Evolutionary conservation across 257 asterid species (phyloP).

Genomic region (Gardenia jasminoides): DNA sequence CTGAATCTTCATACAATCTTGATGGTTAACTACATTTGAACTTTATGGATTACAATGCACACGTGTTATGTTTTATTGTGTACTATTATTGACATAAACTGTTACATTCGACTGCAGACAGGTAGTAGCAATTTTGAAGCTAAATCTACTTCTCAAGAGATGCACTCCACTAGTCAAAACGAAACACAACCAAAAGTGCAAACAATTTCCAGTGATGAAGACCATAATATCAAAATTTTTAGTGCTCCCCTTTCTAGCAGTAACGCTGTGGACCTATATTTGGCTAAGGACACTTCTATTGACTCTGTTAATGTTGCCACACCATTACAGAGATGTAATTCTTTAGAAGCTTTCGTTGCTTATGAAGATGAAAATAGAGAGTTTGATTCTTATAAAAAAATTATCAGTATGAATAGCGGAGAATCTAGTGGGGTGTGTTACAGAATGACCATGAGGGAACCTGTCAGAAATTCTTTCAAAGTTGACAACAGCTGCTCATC

Average conservation of each 20-base stretch:
- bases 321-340: not conserved
- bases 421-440: not conserved
- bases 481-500: conserved; percentile 3
- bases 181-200: not conserved
- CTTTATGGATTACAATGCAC: not conserved
- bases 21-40: not conserved
- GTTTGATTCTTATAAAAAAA: not conserved
- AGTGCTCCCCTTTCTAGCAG: not conserved
- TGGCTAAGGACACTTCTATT: not conserved
- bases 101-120: conserved; percentile 14
- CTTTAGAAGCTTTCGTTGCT: not conserved
- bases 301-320: not conserved
- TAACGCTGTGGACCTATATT: no score
- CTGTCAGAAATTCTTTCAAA: conserved; percentile 1
- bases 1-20: not conserved
- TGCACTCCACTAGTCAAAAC: not conserved
- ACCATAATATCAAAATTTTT: conserved; percentile 2
- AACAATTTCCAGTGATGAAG: not conserved
- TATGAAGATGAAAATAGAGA: not conserved
- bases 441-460: not conserved
- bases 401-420: not conserved
- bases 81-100: not conserved
- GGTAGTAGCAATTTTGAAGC: conserved; percentile 12
- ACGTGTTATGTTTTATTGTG: not conserved
- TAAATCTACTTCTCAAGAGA: not conserved